Evolutionary conservation across 225 moss, liverwort and hornwort species (phyloP).

Genomic region (Lunularia cruciata): DNA sequence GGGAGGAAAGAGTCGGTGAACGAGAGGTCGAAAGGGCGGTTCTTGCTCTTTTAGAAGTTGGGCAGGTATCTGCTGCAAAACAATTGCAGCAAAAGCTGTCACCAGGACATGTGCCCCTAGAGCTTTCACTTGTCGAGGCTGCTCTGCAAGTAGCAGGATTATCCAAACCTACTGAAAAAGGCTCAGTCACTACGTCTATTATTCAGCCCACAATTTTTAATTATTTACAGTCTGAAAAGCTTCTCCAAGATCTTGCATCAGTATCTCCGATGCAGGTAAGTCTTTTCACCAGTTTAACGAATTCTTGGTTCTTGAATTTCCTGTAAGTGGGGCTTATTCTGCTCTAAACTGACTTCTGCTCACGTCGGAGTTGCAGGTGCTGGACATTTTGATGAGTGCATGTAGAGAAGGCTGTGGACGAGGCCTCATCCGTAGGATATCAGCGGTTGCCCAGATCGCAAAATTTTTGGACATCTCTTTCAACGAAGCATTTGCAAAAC

Average conservation of each 20-base stretch:
- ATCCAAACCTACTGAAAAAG: constrained; percentile 56
- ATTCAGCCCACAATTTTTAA: constrained; percentile 59
- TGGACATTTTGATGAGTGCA: constrained; percentile 63
- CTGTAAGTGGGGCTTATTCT: neutral
- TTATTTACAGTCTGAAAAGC: constrained; percentile 52
- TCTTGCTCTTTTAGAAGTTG: constrained; percentile 90
- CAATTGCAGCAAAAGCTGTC: constrained; percentile 85
- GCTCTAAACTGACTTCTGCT: neutral
- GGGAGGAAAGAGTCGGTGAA: constrained; percentile 89
- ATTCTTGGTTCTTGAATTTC: neutral
- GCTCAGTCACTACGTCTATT: constrained; percentile 62
- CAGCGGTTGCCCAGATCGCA: constrained; percentile 81
- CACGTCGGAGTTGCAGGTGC: constrained; percentile 38
- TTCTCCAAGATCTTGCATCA: constrained; percentile 48
- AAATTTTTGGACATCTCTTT: constrained; percentile 71
- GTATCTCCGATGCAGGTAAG: constrained; percentile 65
- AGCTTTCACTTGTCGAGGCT: constrained; percentile 81
- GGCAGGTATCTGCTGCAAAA: constrained; percentile 83
- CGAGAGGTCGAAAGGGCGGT: constrained; percentile 76
- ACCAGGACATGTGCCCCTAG: constrained; percentile 68
- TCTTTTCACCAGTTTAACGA: neutral
- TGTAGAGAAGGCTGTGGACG: constrained; percentile 78
- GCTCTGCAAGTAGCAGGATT: constrained; percentile 76
- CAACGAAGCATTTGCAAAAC: constrained; percentile 68
- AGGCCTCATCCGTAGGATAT: constrained; percentile 80